Conservation (phyloP, 495 filamentous ascomycete genomes). For the Aspergillus sclerotioniger region DNA sequence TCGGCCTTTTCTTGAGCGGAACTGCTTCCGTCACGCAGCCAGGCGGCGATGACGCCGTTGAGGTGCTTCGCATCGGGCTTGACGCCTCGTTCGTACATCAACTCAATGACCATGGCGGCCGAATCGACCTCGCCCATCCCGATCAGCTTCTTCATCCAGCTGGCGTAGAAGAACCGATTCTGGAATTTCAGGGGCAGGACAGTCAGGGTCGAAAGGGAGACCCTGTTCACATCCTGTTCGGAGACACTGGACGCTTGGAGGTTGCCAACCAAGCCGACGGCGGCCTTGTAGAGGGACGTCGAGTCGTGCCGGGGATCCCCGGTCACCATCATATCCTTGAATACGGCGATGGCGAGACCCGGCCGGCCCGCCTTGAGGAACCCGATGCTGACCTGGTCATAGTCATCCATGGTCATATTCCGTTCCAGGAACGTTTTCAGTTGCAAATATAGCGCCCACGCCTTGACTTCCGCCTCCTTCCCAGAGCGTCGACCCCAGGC, state of each 20-base stretch:
- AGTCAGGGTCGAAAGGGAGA: slow-evolving; percentile 50
- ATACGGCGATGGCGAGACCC: slow-evolving; percentile 66
- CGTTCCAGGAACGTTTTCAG: slow-evolving; percentile 58
- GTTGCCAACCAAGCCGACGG: slow-evolving; percentile 42
- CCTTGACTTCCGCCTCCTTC: slow-evolving; percentile 47
- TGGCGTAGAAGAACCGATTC: slow-evolving; percentile 78
- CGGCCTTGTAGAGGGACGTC: slow-evolving; percentile 45
- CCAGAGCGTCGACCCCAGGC: slow-evolving; percentile 36
- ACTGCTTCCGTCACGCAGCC: slow-evolving; percentile 59
- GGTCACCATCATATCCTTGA: slow-evolving; percentile 83
- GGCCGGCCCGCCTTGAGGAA: slow-evolving; percentile 58
- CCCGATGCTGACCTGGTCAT: slow-evolving; percentile 62
- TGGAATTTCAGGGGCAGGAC: slow-evolving; percentile 60
- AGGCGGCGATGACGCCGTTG: slow-evolving; percentile 74
- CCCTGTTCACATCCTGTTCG: slow-evolving; percentile 47
- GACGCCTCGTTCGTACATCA: slow-evolving; percentile 66
- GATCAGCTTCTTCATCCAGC: slow-evolving; percentile 78
- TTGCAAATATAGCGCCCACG: slow-evolving; percentile 66
- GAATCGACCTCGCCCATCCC: slow-evolving; percentile 68
- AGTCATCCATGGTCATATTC: slow-evolving; percentile 70
- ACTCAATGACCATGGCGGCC: slow-evolving; percentile 62
- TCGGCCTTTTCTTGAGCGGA: slow-evolving; percentile 61
- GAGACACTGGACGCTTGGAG: slow-evolving; percentile 49
- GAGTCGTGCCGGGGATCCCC: slow-evolving; percentile 51
- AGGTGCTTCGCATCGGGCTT: slow-evolving; percentile 65